Percentiles rank a stretch among this genome's conserved stretches.
phyloP scores from a whole-genome alignment of 768 basidiomycete genomes.

The Phanerochaete sordida region DNA sequence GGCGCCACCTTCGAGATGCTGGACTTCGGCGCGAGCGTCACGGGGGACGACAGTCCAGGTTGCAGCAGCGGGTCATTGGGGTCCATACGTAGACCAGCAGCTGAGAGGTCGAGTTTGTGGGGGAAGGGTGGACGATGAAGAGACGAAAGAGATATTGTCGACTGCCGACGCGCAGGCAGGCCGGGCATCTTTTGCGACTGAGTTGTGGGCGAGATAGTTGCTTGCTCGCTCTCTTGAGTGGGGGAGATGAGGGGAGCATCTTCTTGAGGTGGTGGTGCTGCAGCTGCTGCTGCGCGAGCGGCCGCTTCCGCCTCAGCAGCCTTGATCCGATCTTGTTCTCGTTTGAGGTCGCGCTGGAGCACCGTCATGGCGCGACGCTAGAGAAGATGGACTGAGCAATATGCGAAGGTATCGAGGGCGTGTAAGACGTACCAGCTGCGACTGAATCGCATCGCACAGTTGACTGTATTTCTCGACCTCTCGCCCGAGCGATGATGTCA shows the following conservation, averaged over 20 bases:
- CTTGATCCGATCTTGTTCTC: conserved; percentile 53
- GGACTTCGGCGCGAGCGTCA: conserved; percentile 78
- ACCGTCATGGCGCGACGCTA: conserved; percentile 72
- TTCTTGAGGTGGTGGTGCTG: conserved; percentile 4
- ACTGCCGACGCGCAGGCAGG: conserved; percentile 54
- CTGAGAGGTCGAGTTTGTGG: conserved; percentile 79
- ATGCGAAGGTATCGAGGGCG: not conserved
- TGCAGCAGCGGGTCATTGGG: conserved; percentile 57
- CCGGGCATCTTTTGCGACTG: conserved; percentile 32
- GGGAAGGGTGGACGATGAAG: conserved; percentile 69
- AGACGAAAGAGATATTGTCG: conserved; percentile 77
- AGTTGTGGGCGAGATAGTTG: conserved; percentile 27
- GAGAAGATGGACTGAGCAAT: not conserved
- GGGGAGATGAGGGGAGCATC: conserved; percentile 2
- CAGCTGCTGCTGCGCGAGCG: conserved; percentile 21
- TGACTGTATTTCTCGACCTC: conserved; percentile 81
- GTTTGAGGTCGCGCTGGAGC: conserved; percentile 63
- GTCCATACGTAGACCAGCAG: conserved; percentile 59
- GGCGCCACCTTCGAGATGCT: conserved; percentile 53
- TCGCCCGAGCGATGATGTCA: conserved; percentile 62
- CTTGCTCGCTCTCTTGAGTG: conserved; percentile 2
- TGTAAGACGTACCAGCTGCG: conserved; percentile 48
- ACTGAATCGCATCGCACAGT: conserved; percentile 73
- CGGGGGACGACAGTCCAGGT: conserved; percentile 69
- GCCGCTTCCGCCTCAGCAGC: conserved; percentile 37